Evolutionary conservation across 805 yeast genomes (phyloP).

Genomic region (Starmerella floricola): DNA sequence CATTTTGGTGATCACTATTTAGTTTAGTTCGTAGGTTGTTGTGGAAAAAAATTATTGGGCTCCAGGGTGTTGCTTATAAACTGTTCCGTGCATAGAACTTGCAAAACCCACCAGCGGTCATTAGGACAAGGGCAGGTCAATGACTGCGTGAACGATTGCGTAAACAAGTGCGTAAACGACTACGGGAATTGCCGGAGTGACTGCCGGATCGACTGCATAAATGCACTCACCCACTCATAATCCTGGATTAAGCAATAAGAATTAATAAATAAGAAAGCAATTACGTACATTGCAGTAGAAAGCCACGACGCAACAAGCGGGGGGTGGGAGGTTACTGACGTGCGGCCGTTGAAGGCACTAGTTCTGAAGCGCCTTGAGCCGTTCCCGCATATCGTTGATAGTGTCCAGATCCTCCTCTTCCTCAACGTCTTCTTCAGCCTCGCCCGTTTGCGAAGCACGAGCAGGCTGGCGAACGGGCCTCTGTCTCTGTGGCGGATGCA

Average conservation of each 20-base stretch:
- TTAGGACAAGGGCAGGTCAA: background rate
- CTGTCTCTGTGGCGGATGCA: conserved; percentile 26
- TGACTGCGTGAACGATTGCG: no score
- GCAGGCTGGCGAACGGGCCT: background rate
- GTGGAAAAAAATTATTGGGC: background rate
- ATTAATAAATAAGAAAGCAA: no score
- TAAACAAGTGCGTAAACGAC: no score
- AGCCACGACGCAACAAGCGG: no score
- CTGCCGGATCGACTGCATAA: no score
- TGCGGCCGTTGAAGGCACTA: no score
- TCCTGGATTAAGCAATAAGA: no score
- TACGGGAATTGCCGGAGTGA: no score
- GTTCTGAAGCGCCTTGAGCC: conserved; percentile 71
- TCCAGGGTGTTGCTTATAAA: background rate
- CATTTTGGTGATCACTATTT: no score
- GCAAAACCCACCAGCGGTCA: background rate
- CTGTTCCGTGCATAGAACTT: background rate
- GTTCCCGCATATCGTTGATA: conserved; percentile 75
- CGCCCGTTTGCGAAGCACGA: conserved; percentile 3
- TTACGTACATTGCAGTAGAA: no score
- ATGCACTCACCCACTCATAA: background rate
- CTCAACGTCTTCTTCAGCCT: conserved; percentile 28
- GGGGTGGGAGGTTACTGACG: no score
- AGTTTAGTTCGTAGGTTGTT: no score
- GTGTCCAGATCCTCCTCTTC: conserved; percentile 62